Evolutionary conservation across 2,329 filamentous ascomycete species (phyloP), one percentile per base, ranked within the genome.

Genomic region (Paecilomyces sp.): DNA sequence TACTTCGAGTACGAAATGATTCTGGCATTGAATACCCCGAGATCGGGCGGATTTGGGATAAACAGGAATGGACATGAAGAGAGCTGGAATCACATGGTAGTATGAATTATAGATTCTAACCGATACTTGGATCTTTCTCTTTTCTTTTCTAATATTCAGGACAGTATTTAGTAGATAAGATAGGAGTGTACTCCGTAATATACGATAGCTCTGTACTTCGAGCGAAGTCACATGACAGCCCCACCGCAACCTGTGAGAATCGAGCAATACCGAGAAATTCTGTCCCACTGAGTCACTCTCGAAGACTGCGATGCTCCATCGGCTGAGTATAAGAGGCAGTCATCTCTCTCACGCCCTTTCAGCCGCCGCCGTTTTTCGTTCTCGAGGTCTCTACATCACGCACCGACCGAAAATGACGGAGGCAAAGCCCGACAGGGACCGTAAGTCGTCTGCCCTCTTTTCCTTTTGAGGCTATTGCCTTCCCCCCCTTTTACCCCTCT

Each of bases 391-490:
- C 52, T 54, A 28, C n/a, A 54, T 30, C 52, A 54, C 52, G 25
- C 24, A 54, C 12, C 24, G 52, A 54, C 22, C 52, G 52, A 54
- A 54, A 54, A 54, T 54, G 52, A 28, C 52, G n/a, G 52, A 54
- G 52, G 25, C 52, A 54, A 54, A 54, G 52, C 30, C 52, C 13
- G 52, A 33, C 24, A 22, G 52, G 30, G 30, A 54, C 25, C 25
- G 52, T 54, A 22, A 54, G 41, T 22, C n/a, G 9, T 25, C n/a
- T 28, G 7, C 15, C 8, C 25, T 54, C 25, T 5, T 13, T 24
- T 12, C 12, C 22, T 36, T 65, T 31, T 65, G 56, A 50, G 55
- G 60, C 63, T 33, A 33, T 33, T 33, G 31, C 11, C 31, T 33
- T 11, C 31, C 31, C 31, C 31, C 12, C 31, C 31, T 33, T 33